A percentile compares a stretch with the other conserved stretches of the same genome.
Evolutionary conservation across 495 filamentous ascomycete genomes (phyloP).

Genomic region (Tuber aestivum): DNA sequence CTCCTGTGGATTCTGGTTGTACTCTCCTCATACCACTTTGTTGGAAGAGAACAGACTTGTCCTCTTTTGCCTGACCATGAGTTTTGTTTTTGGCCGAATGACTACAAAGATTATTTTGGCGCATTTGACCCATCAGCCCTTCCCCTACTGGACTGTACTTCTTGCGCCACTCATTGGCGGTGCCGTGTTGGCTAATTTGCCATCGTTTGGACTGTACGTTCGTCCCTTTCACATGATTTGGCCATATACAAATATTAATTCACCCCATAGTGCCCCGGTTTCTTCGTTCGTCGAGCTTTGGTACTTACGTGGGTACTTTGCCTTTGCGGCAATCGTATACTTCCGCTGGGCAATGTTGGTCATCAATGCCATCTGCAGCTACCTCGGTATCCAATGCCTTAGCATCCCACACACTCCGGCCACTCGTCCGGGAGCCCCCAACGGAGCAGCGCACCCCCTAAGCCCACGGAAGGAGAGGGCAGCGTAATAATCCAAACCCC

Average conservation of each 20-base stretch:
- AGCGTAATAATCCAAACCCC: slow-evolving; percentile 5
- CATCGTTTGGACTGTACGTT: slow-evolving; percentile 60
- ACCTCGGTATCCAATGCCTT: slow-evolving; percentile 86
- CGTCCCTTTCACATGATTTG: neutral
- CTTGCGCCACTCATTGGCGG: slow-evolving; percentile 77
- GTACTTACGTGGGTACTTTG: slow-evolving; percentile 77
- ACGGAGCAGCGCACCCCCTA: slow-evolving; percentile 15
- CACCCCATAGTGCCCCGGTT: slow-evolving; percentile 46
- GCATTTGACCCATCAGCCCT: slow-evolving; percentile 85
- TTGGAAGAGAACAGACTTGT: slow-evolving; percentile 76
- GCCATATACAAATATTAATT: neutral
- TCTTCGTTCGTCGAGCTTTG: slow-evolving; percentile 59
- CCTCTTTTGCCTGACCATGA: slow-evolving; percentile 87
- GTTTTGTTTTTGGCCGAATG: slow-evolving; percentile 98
- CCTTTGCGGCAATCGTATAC: slow-evolving; percentile 75
- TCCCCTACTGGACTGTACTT: slow-evolving; percentile 93
- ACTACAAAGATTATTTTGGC: slow-evolving; percentile 99
- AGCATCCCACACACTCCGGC: slow-evolving; percentile 60
- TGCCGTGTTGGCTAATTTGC: slow-evolving; percentile 75
- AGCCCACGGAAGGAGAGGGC: slow-evolving; percentile 22
- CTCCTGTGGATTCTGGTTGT: slow-evolving; percentile 74
- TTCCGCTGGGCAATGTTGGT: slow-evolving; percentile 88
- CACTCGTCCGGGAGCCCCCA: slow-evolving; percentile 12
- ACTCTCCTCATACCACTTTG: slow-evolving; percentile 74
- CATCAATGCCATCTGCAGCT: slow-evolving; percentile 84